Evolutionary conservation across 768 basidiomycete genomes (phyloP).

Genomic region (Gautieria morchelliformis): DNA sequence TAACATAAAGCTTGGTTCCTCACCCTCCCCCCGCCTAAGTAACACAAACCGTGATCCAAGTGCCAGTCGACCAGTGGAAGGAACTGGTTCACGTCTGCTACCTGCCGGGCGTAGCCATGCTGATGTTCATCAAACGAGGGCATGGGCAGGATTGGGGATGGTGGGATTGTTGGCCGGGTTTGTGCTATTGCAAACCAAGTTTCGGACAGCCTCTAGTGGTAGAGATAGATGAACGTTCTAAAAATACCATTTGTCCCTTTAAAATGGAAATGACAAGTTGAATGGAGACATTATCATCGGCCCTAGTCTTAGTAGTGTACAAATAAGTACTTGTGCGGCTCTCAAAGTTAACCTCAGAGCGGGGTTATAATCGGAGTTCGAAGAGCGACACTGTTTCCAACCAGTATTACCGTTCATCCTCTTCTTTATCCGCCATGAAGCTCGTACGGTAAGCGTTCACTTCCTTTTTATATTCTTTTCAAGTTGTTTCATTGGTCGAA

Average conservation of each 20-base stretch:
- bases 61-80: not conserved
- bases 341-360: not conserved
- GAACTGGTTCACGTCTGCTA: not conserved
- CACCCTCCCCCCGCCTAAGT: not conserved
- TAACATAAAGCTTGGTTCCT: not conserved
- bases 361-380: constrained; percentile 1
- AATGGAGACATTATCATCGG: too few relatives aligned
- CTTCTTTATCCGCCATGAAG: constrained; percentile 49
- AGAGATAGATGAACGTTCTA: not conserved
- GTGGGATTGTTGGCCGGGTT: not conserved
- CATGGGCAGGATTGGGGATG: not conserved
- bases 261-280: too few relatives aligned
- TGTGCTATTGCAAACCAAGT: not conserved
- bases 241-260: too few relatives aligned
- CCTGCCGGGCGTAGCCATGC: not conserved
- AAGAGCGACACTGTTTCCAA: not conserved
- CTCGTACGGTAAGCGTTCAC: constrained; percentile 56
- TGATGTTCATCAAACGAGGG: not conserved
- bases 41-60: not conserved
- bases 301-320: too few relatives aligned
- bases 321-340: too few relatives aligned
- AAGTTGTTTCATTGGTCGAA: constrained; percentile 4
- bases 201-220: not conserved
- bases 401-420: not conserved
- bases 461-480: not conserved